Evolutionary conservation across 352 stramenopile species (phyloP).

Genomic region (Phytopythium vexans): DNA sequence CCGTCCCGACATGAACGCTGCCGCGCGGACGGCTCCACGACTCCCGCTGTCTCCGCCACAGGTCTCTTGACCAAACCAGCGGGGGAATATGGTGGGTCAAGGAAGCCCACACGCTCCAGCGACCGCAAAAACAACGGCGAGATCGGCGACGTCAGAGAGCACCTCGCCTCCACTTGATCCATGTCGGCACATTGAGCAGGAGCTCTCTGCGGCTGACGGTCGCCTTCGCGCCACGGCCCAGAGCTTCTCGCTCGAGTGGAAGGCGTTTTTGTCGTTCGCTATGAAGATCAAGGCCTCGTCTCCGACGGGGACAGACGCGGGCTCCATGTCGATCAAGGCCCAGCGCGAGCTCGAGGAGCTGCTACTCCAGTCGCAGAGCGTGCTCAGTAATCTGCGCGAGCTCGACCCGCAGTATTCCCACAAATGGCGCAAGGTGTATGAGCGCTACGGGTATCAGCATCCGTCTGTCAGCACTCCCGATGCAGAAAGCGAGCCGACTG

Average conservation of each 20-base stretch:
- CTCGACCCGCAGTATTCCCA: constrained; percentile 19
- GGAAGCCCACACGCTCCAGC: no score
- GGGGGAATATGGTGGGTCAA: no score
- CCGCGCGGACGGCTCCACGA: no score
- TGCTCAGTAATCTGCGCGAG: constrained; percentile 49
- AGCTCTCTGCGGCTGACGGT: constrained; percentile 1
- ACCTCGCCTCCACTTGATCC: no score
- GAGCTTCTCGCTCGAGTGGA: constrained; percentile 64
- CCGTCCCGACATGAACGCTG: no score
- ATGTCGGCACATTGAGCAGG: neutral
- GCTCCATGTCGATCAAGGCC: neutral
- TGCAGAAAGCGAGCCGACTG: no score
- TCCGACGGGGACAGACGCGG: constrained; percentile 1
- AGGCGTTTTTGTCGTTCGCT: constrained; percentile 45
- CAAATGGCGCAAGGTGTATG: constrained; percentile 36
- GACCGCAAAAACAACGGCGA: neutral
- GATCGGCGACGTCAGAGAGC: neutral
- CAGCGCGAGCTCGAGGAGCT: constrained; percentile 33
- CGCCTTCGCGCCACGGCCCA: constrained; percentile 6
- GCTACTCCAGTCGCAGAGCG: constrained; percentile 47
- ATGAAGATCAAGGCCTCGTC: constrained; percentile 38
- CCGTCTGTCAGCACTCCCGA: neutral
- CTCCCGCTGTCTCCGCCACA: no score
- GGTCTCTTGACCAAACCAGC: no score
- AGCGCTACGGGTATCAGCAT: constrained; percentile 25